Evolutionary conservation across 805 yeast species (phyloP), one percentile per base, ranked within the genome.

Genomic region (Starmerella powellii): DNA sequence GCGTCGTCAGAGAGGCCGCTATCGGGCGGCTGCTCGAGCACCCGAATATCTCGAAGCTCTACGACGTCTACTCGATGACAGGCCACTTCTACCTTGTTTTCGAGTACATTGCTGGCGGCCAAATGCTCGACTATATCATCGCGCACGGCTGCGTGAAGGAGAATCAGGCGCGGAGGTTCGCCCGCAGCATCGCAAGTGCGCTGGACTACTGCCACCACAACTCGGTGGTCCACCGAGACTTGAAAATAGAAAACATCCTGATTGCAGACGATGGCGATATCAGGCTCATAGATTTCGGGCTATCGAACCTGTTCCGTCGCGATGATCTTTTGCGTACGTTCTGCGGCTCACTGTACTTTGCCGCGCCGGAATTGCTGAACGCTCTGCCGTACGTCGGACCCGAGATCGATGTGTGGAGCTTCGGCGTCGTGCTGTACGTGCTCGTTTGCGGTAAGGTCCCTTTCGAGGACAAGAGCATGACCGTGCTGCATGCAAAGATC

Each of bases 361-460:
- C 98, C 1, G 98, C 99, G 0, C 99, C 99, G 0, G 99, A 91
- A 61, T 69, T 91, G 52, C 67, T 91, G 41, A 81, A 83, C 45
- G 98, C 97, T 1, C 77, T 76, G 51, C 96, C 95, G 1, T 91
- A 91, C 56, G 68, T 73, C 29, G 99, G 98, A 0, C 98, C 98
- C 1, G 98, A 91, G 60, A 95, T 91, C 37, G 98, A 91, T 61
- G 79, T 91, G 16, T 91, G 98, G 98, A 84, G 95, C 2, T 88
- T 87, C 67, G 98, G 98, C 50, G 94, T 91, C 26, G 97, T 91
- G 0, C 64, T 91, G 38, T 91, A 85, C 57, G 99, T 91, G 6
- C 68, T 91, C 47, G 95, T 91, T 2, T 87, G 96, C 60, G 99
- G 99, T 42, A 87, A 85, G 60, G 97, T 91, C 12, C 99, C 99